A percentile compares a stretch with the other conserved stretches of the same genome.
These are phyloP conservation scores for Amauroascus niger DNA, from an alignment of 2,329 filamentous ascomycete genomes.

Conservation along the genomic window DNA sequence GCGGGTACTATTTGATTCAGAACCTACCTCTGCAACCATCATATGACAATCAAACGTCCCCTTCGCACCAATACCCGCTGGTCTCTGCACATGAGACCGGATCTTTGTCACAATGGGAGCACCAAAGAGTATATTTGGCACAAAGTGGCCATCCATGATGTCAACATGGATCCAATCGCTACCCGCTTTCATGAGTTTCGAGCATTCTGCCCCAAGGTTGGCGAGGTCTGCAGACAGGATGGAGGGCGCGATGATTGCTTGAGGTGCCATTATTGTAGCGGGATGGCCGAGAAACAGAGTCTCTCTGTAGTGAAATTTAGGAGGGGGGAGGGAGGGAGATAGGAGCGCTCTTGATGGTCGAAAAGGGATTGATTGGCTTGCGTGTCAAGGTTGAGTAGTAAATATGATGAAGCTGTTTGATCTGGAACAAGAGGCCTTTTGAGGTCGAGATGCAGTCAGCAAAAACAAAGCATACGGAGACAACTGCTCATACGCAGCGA, in stretches of 20 bases:
- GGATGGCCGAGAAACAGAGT: background rate
- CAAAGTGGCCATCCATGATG: conserved; percentile 98
- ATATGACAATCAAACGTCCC: conserved; percentile 99
- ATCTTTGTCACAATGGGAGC: conserved; percentile 93
- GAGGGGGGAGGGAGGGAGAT: background rate
- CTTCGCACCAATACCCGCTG: conserved; percentile 58
- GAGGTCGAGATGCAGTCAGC: too few relatives aligned
- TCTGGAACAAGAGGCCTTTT: too few relatives aligned
- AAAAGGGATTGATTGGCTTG: too few relatives aligned
- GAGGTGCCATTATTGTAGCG: conserved; percentile 60
- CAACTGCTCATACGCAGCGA: too few relatives aligned
- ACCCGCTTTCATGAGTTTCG: conserved; percentile 71
- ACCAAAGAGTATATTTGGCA: conserved; percentile 96
- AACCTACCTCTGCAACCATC: conserved; percentile 90
- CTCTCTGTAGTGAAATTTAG: background rate
- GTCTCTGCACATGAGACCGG: conserved; percentile 70
- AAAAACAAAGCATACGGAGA: too few relatives aligned
- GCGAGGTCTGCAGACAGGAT: conserved; percentile 96
- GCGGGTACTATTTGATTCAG: background rate
- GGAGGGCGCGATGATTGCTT: conserved; percentile 93
- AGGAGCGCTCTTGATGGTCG: too few relatives aligned
- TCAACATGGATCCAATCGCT: conserved; percentile 94
- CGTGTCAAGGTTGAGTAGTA: too few relatives aligned
- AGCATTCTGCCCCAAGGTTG: conserved; percentile 75
- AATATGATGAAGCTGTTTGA: too few relatives aligned